Conservation (phyloP, 2,329 filamentous ascomycete genomes). For the Fusarium pseudoanthophilum region DNA sequence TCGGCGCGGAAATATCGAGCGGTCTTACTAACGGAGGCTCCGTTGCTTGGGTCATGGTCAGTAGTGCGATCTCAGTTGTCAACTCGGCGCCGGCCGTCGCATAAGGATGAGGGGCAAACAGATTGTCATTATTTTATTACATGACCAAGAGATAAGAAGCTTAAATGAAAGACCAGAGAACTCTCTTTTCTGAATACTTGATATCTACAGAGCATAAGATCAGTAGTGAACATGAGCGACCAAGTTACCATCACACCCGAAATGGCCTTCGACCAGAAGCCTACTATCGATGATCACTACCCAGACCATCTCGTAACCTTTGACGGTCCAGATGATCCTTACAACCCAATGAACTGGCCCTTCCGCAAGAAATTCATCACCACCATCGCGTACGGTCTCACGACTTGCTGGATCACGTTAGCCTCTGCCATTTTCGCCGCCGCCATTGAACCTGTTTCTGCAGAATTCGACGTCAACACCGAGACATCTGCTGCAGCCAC, state of each 20-base stretch:
- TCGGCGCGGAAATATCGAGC: not conserved
- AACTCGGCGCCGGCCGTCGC: not conserved
- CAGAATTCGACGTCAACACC: not conserved
- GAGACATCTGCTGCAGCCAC: not conserved
- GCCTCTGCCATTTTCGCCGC: not conserved
- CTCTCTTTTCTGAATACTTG: no score
- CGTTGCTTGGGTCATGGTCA: no score
- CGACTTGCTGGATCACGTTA: slow-evolving; percentile 1
- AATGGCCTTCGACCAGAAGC: not conserved
- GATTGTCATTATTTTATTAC: not conserved
- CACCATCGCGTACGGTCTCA: not conserved
- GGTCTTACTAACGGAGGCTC: no score
- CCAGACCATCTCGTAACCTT: not conserved
- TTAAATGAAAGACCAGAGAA: no score
- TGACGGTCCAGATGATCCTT: not conserved
- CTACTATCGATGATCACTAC: not conserved
- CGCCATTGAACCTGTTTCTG: not conserved
- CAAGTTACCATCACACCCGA: not conserved
- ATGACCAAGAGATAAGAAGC: no score
- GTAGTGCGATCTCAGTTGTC: not conserved
- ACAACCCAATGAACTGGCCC: not conserved
- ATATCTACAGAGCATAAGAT: no score
- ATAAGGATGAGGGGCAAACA: not conserved
- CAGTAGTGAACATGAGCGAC: not conserved
- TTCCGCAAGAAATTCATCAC: slow-evolving; percentile 1